Conservation (phyloP, 192 early-diverging fungal genomes). For the Podila epicladia region DNA sequence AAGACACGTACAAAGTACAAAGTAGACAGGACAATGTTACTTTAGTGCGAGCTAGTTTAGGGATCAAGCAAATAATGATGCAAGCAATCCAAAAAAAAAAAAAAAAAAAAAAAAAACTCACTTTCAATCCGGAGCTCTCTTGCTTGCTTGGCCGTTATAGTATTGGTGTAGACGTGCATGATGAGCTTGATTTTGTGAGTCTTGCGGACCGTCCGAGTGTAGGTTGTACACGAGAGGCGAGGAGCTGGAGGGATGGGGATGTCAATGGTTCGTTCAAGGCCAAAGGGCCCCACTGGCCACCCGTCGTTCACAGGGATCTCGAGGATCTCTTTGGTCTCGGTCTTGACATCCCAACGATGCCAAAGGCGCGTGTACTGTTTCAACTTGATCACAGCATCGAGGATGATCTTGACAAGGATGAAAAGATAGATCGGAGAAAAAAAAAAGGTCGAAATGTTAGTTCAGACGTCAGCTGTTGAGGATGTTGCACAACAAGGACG, state of each 20-base stretch:
- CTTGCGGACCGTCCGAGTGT: conserved; percentile 24
- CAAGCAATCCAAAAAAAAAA: not conserved
- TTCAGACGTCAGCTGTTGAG: too few species aligned
- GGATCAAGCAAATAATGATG: not conserved
- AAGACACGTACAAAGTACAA: not conserved
- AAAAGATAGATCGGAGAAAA: too few species aligned
- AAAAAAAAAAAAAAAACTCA: conserved; percentile 8
- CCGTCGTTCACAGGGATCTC: conserved; percentile 14
- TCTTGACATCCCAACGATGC: conserved; percentile 32
- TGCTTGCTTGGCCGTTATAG: conserved; percentile 25
- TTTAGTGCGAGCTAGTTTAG: not conserved
- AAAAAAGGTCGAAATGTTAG: too few species aligned
- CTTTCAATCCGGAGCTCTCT: conserved; percentile 37
- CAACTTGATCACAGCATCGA: conserved; percentile 26
- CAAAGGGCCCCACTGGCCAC: conserved; percentile 7
- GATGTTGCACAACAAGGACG: too few species aligned
- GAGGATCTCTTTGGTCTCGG: conserved; percentile 27
- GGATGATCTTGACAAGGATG: conserved; percentile 1
- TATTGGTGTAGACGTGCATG: conserved; percentile 23
- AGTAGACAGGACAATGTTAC: not conserved
- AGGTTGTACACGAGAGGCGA: conserved; percentile 28
- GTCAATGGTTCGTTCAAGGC: conserved; percentile 20
- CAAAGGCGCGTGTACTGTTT: conserved; percentile 43
- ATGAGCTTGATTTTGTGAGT: conserved; percentile 42
- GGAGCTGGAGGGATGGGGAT: conserved; percentile 32